Conservation (phyloP, 2,329 filamentous ascomycete genomes). For the Neofusicoccum laricinum region DNA sequence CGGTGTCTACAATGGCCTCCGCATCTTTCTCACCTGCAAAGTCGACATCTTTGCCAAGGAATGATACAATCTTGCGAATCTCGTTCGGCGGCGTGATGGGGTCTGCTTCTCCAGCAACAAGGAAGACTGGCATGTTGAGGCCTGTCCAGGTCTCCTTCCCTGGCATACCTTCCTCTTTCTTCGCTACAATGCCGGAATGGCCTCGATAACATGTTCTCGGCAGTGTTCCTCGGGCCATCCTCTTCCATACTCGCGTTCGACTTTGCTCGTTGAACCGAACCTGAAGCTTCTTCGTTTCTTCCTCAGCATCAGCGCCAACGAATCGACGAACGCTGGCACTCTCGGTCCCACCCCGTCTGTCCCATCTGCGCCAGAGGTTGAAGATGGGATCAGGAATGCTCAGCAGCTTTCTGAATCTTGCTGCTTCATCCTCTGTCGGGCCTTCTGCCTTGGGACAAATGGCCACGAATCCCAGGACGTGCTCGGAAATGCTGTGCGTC, state of each 20-base stretch:
- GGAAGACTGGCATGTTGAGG: constrained; percentile 69
- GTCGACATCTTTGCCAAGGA: constrained; percentile 34
- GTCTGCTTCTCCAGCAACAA: constrained; percentile 77
- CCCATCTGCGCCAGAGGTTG: constrained; percentile 72
- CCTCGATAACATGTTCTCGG: constrained; percentile 39
- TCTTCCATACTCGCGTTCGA: constrained; percentile 74
- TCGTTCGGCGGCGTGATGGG: constrained; percentile 70
- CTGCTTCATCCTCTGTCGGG: constrained; percentile 52
- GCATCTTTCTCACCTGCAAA: constrained; percentile 14
- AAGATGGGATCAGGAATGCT: constrained; percentile 71
- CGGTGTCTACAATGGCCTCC: constrained; percentile 46
- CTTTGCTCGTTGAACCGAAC: constrained; percentile 79
- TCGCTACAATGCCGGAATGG: constrained; percentile 36
- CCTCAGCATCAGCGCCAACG: constrained; percentile 64
- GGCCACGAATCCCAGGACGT: constrained; percentile 73
- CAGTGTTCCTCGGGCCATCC: constrained; percentile 72
- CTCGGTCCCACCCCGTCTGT: constrained; percentile 72
- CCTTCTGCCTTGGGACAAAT: constrained; percentile 76
- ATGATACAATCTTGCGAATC: constrained; percentile 62
- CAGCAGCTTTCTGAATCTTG: constrained; percentile 56
- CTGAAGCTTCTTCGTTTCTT: constrained; percentile 65
- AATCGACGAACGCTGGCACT: constrained; percentile 80
- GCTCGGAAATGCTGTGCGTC: constrained; percentile 52
- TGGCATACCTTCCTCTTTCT: constrained; percentile 62
- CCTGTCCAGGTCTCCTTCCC: constrained; percentile 69